These are phyloP conservation scores for Echites panduratus DNA, from an alignment of 257 asterid genomes.

Conservation along the genomic window DNA sequence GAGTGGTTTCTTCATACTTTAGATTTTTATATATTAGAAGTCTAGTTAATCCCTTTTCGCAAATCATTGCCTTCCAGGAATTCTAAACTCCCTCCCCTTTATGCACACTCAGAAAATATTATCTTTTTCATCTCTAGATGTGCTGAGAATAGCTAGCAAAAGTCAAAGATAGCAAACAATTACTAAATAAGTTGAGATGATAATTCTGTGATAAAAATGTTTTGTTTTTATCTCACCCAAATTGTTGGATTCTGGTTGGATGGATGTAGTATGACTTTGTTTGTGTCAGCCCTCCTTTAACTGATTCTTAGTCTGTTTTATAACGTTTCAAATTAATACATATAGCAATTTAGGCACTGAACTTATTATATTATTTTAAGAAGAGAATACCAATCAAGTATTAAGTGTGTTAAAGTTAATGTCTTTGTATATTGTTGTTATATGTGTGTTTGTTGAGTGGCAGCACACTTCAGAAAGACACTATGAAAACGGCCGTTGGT, in stretches of 20 bases:
- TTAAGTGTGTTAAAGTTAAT: not conserved
- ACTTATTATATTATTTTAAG: no score
- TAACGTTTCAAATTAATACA: not conserved
- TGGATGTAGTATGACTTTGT: not conserved
- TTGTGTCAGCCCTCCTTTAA: not conserved
- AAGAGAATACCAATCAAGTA: not conserved
- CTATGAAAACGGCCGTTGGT: not conserved
- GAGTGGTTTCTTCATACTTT: no score
- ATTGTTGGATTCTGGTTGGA: not conserved
- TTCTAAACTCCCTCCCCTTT: not conserved
- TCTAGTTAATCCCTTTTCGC: not conserved
- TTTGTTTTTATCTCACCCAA: not conserved
- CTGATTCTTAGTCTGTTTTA: not conserved
- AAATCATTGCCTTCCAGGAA: not conserved
- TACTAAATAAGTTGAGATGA: not conserved
- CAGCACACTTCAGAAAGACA: no score
- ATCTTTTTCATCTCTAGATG: not conserved
- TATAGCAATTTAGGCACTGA: no score
- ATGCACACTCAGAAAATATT: not conserved
- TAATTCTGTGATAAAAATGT: not conserved
- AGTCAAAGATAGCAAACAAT: not conserved
- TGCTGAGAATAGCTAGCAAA: not conserved
- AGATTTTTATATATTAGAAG: no score
- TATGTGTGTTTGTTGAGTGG: not conserved
- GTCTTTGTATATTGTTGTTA: not conserved